Evolutionary conservation across 2,329 filamentous ascomycete species (phyloP).

Genomic region (Clonostachys solani): DNA sequence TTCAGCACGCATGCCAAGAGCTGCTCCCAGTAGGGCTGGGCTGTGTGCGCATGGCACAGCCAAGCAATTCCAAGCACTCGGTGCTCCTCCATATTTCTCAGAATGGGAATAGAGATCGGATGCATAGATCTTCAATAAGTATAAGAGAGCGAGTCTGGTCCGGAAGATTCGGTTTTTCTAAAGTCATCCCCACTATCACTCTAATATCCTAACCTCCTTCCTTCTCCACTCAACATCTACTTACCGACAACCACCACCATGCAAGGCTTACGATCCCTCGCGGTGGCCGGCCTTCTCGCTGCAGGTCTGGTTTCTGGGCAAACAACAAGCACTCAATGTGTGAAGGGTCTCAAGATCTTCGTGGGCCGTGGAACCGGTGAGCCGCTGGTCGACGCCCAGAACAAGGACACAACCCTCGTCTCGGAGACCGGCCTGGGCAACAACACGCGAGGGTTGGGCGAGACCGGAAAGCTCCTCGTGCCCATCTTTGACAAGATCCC

Average conservation of each 20-base stretch:
- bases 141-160: too few species aligned
- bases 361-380: conserved; percentile 2
- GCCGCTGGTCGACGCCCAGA: not conserved
- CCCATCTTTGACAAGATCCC: not conserved
- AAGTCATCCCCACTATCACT: too few species aligned
- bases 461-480: not conserved
- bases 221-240: too few species aligned
- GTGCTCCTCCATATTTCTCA: too few species aligned
- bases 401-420: not conserved
- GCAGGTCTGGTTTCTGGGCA: not conserved
- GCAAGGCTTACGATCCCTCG: not conserved
- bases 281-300: not conserved
- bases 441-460: not conserved
- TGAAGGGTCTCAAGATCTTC: conserved; percentile 1
- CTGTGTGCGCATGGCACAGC: too few species aligned
- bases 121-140: too few species aligned
- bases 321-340: not conserved
- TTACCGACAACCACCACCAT: not conserved
- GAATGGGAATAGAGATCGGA: too few species aligned
- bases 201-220: too few species aligned
- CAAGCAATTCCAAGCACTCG: too few species aligned
- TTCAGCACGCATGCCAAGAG: too few species aligned
- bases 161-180: too few species aligned
- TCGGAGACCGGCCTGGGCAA: not conserved
- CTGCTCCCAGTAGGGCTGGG: too few species aligned